A percentile compares a stretch with the other conserved stretches of the same genome.
These are phyloP conservation scores for Peniophora sp. DNA, from an alignment of 1,284 basidiomycete genomes.

Conservation along the genomic window DNA sequence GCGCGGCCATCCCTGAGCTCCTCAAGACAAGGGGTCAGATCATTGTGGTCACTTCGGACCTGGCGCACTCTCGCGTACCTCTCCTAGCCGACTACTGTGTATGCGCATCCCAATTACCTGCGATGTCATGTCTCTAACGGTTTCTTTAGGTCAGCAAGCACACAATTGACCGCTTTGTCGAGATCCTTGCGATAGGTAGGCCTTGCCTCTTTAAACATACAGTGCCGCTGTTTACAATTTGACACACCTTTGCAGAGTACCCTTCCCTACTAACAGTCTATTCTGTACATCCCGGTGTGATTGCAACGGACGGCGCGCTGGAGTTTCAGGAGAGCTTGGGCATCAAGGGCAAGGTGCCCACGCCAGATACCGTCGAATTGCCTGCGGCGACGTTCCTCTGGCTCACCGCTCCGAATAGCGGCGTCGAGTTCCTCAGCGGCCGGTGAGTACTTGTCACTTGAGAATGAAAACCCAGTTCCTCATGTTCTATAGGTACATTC, in stretches of 20 bases:
- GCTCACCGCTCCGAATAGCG: background rate
- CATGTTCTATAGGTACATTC: background rate
- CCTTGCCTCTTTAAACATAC: too few relatives aligned
- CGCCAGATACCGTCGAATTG: background rate
- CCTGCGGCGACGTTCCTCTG: background rate
- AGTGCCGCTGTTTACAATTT: conserved; percentile 17
- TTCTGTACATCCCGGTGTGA: background rate
- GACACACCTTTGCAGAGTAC: background rate
- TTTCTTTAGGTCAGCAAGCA: background rate
- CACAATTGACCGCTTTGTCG: background rate
- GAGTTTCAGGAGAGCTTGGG: background rate
- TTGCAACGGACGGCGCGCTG: background rate
- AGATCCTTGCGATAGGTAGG: background rate
- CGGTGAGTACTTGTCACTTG: background rate
- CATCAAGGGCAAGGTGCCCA: background rate
- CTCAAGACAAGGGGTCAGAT: conserved; percentile 1
- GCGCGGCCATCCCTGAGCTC: background rate
- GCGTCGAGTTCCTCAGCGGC: background rate
- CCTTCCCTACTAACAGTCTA: background rate
- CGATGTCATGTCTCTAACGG: background rate
- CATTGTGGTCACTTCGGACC: background rate
- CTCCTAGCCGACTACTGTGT: background rate
- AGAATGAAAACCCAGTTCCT: background rate
- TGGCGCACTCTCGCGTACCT: background rate
- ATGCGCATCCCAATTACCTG: too few relatives aligned